Evolutionary conservation across 768 basidiomycete genomes (phyloP), one percentile per base, ranked within the genome.

Genomic region (Boletellus sp.): DNA sequence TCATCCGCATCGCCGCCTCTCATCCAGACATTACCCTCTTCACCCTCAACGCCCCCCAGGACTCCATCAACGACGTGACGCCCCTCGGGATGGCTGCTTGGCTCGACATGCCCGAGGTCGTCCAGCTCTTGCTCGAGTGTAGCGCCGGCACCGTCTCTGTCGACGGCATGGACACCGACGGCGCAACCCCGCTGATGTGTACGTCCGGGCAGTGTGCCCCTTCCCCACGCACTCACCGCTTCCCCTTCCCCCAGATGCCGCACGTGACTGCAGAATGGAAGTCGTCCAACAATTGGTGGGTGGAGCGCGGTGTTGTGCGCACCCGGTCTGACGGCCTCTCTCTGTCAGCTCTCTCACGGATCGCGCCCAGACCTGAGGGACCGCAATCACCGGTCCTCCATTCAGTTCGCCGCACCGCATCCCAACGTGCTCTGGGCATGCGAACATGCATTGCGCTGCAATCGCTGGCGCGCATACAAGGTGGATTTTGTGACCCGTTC

Each of bases 141-240:
- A 84, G 83, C 56, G 66, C 72, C 3, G 83, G 81, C 37, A 63
- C 78, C 20, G 79, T 90, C 20, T 77, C 83, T 7, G 86, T 89
- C 4, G 84, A 90, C 55, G 85, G 82, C 28, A 78, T 81, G 72
- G 88, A 91, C 60, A 70, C 78, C 20, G 80, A 85, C 59, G 85
- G 86, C 7, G 87, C 85, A 20, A 91, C 88, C 23, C 81, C 88
- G 6, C 73, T 91, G 52, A 91, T 91, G 88, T 91, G 88, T 91
- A 74, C 71, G 84, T 73, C 22, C 24, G 42, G 48, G 45, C 1
- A 9, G 32, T 47, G 28, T 42, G 47, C 17, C 45, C 50, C 33
- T 39, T 41, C 36, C 19, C 7, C 20, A 16, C 34, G 12, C 19
- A 8, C 32, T 54, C 33, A 42, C 13, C 15, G 8, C n/a, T 10